Percentiles rank a stretch among this genome's conserved stretches.
These are phyloP conservation scores for Cryptococcus sp. DNA, from an alignment of 1,284 basidiomycete species.

Conservation along the genomic window DNA sequence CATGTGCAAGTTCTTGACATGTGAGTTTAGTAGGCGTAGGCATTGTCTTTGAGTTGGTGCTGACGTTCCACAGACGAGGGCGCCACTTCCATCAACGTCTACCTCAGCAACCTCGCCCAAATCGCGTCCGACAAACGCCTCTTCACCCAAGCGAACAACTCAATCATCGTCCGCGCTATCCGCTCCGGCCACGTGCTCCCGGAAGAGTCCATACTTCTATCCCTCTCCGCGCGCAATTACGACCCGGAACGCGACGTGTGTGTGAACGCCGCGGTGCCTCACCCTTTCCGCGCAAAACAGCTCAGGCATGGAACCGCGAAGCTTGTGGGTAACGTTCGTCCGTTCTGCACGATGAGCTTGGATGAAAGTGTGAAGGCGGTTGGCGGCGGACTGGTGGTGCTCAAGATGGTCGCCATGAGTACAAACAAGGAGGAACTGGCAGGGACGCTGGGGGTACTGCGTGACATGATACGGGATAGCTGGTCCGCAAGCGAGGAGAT, in stretches of 20 bases:
- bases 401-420: conserved; percentile 76
- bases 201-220: conserved; percentile 45
- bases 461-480: conserved; percentile 71
- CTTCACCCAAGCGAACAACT: conserved; percentile 36
- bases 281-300: conserved; percentile 31
- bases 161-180: conserved; percentile 46
- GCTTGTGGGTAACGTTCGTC: conserved; percentile 60
- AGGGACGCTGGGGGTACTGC: conserved; percentile 66
- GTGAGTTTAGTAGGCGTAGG: conserved; percentile 18
- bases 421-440: conserved; percentile 70
- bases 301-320: conserved; percentile 34
- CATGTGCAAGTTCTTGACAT: conserved; percentile 49
- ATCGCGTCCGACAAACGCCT: conserved; percentile 31
- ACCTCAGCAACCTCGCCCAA: conserved; percentile 40
- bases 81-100: conserved; percentile 49
- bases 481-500: conserved; percentile 93
- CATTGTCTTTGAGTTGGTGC: not conserved
- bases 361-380: conserved; percentile 78
- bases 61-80: conserved; percentile 36
- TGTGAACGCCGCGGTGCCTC: conserved; percentile 41
- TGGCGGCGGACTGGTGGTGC: conserved; percentile 72
- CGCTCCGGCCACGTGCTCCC: conserved; percentile 40
- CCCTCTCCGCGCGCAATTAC: conserved; percentile 40
- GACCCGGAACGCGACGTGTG: conserved; percentile 17
- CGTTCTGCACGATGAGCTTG: conserved; percentile 61